phyloP scores from a whole-genome alignment of 768 basidiomycete genomes.

The Sporobolomyces roseus region DNA sequence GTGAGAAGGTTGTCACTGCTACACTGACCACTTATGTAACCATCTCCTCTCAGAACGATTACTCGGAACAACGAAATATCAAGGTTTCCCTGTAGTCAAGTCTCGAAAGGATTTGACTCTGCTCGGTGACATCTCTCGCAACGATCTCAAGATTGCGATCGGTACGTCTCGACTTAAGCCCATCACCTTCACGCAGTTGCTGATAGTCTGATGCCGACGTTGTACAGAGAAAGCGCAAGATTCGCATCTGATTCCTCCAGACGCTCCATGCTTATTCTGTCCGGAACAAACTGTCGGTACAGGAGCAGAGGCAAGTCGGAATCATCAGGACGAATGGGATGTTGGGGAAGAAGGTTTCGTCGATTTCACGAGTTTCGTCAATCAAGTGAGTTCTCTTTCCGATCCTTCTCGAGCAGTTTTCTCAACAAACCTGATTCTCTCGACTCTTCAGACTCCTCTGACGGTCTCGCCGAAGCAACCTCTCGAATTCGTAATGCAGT shows the following conservation, averaged over 20 bases:
- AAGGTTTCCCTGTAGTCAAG: slow-evolving; percentile 84
- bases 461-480: slow-evolving; percentile 87
- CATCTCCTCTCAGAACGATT: slow-evolving; percentile 61
- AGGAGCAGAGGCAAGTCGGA: not conserved
- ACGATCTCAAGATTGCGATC: slow-evolving; percentile 78
- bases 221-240: slow-evolving; percentile 69
- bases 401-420: not conserved
- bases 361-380: slow-evolving; percentile 77
- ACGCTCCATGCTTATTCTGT: slow-evolving; percentile 69
- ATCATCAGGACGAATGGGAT: slow-evolving; percentile 29
- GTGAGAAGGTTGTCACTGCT: too few relatives aligned
- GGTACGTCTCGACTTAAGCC: slow-evolving; percentile 62
- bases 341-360: slow-evolving; percentile 46
- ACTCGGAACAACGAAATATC: slow-evolving; percentile 67
- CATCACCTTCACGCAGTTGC: not conserved
- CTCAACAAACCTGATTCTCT: not conserved
- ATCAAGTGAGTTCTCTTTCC: slow-evolving; percentile 62
- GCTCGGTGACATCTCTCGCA: slow-evolving; percentile 80
- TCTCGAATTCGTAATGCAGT: slow-evolving; percentile 92
- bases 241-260: slow-evolving; percentile 59
- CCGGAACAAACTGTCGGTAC: slow-evolving; percentile 55
- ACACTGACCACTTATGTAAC: too few relatives aligned
- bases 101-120: slow-evolving; percentile 61
- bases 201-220: too few relatives aligned
- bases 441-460: slow-evolving; percentile 69